Evolutionary conservation across 2,329 filamentous ascomycete genomes (phyloP).

Genomic region (Paecilomyces fulvus): DNA sequence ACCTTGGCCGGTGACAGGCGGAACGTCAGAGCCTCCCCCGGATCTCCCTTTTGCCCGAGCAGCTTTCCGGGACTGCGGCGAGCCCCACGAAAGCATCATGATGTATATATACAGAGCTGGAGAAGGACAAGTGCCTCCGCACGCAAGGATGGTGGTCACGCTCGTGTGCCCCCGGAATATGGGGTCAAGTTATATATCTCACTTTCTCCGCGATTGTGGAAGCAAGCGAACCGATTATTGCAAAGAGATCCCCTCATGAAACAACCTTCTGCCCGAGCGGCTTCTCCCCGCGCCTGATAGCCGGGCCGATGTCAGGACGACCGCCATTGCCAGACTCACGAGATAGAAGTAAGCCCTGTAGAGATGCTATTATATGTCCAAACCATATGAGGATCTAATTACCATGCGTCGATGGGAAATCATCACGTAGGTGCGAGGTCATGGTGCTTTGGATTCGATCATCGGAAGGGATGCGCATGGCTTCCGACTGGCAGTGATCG

Average conservation of each 20-base stretch:
- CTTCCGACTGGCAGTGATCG: neutral
- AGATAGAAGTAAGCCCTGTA: neutral
- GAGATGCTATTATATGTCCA: neutral
- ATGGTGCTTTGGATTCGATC: neutral
- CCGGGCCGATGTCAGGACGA: neutral
- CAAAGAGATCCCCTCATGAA: neutral
- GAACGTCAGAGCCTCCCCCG: conserved; percentile 10
- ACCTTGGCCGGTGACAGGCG: neutral
- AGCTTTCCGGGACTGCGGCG: conserved; percentile 2
- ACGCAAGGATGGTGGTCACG: neutral
- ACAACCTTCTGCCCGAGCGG: neutral
- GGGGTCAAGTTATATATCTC: neutral
- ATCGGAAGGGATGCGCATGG: neutral
- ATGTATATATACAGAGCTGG: neutral
- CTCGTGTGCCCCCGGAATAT: neutral
- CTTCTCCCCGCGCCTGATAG: neutral
- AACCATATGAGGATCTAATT: neutral
- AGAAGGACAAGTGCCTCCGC: neutral
- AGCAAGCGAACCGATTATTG: neutral
- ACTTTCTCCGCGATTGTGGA: neutral
- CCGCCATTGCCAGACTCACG: neutral
- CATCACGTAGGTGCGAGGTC: neutral
- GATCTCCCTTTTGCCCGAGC: conserved; percentile 22
- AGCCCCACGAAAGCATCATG: neutral
- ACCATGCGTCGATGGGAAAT: neutral